Base-by-base conservation (phyloP, 805 yeast genomes). In the Pichia nanzhaoensis region DNA sequence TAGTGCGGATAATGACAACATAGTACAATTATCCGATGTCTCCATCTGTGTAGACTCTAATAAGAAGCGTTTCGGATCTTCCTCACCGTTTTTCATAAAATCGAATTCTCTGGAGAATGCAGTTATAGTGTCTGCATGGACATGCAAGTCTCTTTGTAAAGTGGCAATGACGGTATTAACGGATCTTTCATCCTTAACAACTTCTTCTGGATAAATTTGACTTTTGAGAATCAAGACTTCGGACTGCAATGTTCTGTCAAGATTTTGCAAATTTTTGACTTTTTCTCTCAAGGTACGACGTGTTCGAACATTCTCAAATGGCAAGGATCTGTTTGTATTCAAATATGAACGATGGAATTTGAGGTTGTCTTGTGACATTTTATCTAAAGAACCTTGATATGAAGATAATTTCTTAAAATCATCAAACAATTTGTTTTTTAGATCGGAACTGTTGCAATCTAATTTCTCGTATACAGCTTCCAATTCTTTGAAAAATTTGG, bases 121-220 rank as follows among this genome's bases (percentile, higher is more conserved):
- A 20, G 10, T 12, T 3, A 44, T 35, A 5, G 32, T 40, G 5
- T 46, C 48, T 4, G 48, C 45, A 30, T 46, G 48, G 9, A 8
- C 8, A 37, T 46, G 41, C 14, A 46, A 19, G 20, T 28, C 20
- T 18, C 54, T 38, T 41, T 64, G 64, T 18, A 65, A 42, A 14
- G 52, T 52, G 5, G 58, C 51, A 5, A 69, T 40, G 19, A 66
- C 37, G 12, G 46, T 42, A n/a, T 56, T 55, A 33, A 71, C 52
- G 10, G 53, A 54, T 13, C 46, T 36, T 21, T 66, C 63, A 34
- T 54, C 52, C 5, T 53, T 44, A 8, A 60, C 40, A 6, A 70
- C 38, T 14, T 53, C 52, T 12, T 59, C 62, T 18, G 65, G 68
- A 34, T 61, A 59, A 10, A 55, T 22, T 9, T 51, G 42, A 34